Evolutionary conservation across 1,284 basidiomycete genomes (phyloP), one percentile per base, ranked within the genome.

Genomic region (Mycena citricolor): DNA sequence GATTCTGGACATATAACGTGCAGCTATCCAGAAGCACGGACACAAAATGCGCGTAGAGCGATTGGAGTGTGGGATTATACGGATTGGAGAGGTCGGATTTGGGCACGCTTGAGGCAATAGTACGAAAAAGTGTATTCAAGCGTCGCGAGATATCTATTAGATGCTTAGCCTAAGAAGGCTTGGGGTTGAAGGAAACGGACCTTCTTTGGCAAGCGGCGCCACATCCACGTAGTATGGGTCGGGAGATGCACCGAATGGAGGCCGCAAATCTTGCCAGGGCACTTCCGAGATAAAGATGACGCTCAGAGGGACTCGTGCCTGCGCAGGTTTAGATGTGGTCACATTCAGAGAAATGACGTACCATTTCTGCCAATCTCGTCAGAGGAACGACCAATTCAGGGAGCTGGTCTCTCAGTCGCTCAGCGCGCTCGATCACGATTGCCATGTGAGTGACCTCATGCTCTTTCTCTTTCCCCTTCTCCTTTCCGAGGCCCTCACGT

Each of bases 161-260:
- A 68, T 78, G 55, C 4, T 55, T 40, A 19, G 49, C 38, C 32
- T 66, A 48, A 59, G 32, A 30, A 32, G 38, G 39, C 23, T 30
- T 20, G 14, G 16, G 21, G 5, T 10, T 14, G 24, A 39, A 19
- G 25, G 25, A 16, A 0, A 60, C 70, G 30, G 46, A 83, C 87
- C 75, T 68, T 83, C 70, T 67, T 83, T 85, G n/a, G 67, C 65
- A 2, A 74, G 68, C 1, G 77, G 65, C 1, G 73, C 64, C 0
- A 87, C 63, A 45, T 84, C 79, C n/a, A 93, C 61, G 57, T 81
- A 79, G 54, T 84, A 83, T 0, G 90, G 90, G 57, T 91, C 87
- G 0, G 81, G 77, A 0, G 86, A 77, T 20, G 86, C 83, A 4
- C 83, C 86, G 5, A 84, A 61, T 0, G 76, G 62, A 0, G 89